These are phyloP conservation scores for Exophiala bonariae DNA, from an alignment of 2,329 filamentous ascomycete species.

Conservation along the genomic window DNA sequence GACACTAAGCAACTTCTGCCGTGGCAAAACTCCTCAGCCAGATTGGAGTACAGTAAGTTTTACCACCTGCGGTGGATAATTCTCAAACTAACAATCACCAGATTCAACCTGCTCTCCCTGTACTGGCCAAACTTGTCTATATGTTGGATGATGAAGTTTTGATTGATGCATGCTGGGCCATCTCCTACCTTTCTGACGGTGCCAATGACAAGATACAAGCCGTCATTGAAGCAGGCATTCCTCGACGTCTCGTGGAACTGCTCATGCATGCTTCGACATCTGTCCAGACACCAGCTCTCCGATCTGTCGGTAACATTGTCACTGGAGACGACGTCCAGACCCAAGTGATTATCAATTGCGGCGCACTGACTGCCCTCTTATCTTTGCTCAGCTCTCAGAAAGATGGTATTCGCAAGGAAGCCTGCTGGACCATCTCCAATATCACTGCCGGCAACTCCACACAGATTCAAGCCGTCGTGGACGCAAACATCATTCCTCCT, in stretches of 20 bases:
- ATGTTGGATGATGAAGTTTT: conserved; percentile 97
- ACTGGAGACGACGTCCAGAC: conserved; percentile 98
- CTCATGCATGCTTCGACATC: conserved; percentile 98
- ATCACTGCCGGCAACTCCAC: conserved; percentile 97
- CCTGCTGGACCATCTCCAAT: conserved; percentile 99
- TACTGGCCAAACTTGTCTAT: conserved; percentile 96
- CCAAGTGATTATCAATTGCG: conserved; percentile 99
- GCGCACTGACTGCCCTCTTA: conserved; percentile 85
- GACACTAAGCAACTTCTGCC: conserved; percentile 99
- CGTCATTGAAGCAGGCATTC: conserved; percentile 97
- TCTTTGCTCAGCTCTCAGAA: conserved; percentile 95
- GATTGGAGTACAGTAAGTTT: conserved; percentile 89
- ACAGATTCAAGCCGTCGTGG: conserved; percentile 95
- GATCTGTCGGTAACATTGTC: conserved; percentile 97
- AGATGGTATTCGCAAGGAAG: conserved; percentile 98
- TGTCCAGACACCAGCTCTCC: conserved; percentile 93
- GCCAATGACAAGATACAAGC: conserved; percentile 99
- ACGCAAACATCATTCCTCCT: conserved; percentile 94
- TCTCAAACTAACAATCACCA: conserved; percentile 42
- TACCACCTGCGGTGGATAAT: conserved; percentile 5
- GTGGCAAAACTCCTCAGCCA: conserved; percentile 97
- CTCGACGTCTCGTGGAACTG: conserved; percentile 91
- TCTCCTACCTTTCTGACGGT: conserved; percentile 96
- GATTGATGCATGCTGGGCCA: conserved; percentile 99
- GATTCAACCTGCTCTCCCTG: conserved; percentile 92